These are phyloP conservation scores for Lentinula detonsa DNA, from an alignment of 768 basidiomycete species.

Conservation along the genomic window DNA sequence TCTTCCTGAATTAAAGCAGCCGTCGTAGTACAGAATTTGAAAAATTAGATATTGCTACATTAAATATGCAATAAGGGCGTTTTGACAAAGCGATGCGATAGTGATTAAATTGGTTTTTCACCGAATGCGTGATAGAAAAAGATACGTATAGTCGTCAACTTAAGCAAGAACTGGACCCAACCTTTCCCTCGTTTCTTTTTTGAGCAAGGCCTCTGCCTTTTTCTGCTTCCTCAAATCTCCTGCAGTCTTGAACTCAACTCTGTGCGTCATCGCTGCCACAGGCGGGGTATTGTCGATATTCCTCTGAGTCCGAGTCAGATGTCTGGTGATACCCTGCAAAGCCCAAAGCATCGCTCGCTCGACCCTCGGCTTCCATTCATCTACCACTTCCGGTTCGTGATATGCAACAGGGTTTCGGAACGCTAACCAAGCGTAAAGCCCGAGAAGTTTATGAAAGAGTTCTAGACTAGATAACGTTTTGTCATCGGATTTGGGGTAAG, in stretches of 20 bases:
- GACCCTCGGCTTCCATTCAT: slow-evolving; percentile 49
- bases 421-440: slow-evolving; percentile 81
- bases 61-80: background rate
- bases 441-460: slow-evolving; percentile 67
- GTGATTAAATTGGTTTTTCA: too few relatives aligned
- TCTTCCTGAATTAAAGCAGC: too few relatives aligned
- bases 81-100: too few relatives aligned
- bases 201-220: background rate
- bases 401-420: slow-evolving; percentile 69
- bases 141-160: background rate
- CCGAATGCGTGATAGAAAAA: too few relatives aligned
- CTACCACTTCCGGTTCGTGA: slow-evolving; percentile 43
- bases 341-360: slow-evolving; percentile 67
- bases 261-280: background rate
- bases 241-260: background rate
- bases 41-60: background rate
- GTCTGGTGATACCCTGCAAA: slow-evolving; percentile 34
- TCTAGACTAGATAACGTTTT: slow-evolving; percentile 43
- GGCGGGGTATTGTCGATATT: background rate
- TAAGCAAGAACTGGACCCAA: background rate
- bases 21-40: too few relatives aligned
- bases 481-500: background rate
- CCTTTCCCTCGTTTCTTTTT: background rate
- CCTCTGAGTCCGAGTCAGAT: background rate
- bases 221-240: background rate